phyloP scores from a whole-genome alignment of 805 yeast species.

The Yamadazyma sp. region DNA sequence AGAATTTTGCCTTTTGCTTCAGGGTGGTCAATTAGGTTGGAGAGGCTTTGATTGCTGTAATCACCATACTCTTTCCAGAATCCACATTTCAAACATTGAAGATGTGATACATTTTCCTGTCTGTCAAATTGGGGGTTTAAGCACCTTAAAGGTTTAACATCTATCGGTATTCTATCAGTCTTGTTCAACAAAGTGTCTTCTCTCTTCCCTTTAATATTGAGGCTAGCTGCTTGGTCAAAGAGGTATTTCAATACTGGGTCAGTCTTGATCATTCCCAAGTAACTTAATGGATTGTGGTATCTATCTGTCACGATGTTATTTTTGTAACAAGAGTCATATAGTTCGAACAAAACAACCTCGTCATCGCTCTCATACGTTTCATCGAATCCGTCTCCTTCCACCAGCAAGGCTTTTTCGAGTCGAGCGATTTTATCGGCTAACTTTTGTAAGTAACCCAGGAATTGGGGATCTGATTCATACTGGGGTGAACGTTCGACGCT shows the following conservation, averaged over 20 bases:
- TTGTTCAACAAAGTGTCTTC: not conserved
- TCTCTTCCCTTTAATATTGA: constrained; percentile 1
- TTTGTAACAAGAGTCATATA: constrained; percentile 3
- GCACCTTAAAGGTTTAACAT: not conserved
- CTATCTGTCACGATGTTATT: not conserved
- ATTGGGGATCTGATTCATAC: not conserved
- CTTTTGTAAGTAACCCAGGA: not conserved
- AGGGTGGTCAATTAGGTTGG: constrained; percentile 1
- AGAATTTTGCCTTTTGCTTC: not conserved
- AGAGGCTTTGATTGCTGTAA: not conserved
- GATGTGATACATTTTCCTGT: not conserved
- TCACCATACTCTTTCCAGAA: constrained; percentile 1
- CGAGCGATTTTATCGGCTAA: constrained; percentile 4
- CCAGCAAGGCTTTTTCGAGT: constrained; percentile 1
- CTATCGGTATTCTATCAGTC: constrained; percentile 1
- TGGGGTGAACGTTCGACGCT: not conserved
- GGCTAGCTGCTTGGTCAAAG: not conserved
- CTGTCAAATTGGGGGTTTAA: not conserved
- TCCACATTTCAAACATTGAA: not conserved
- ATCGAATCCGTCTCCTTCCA: not conserved
- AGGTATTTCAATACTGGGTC: constrained; percentile 3
- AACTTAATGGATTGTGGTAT: not conserved
- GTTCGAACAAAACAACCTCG: constrained; percentile 3
- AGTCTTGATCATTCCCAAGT: constrained; percentile 1
- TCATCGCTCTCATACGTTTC: constrained; percentile 5